These are phyloP conservation scores for Elaeagnus macrophylla DNA, from an alignment of 306 rosid genomes.

Conservation along the genomic window DNA sequence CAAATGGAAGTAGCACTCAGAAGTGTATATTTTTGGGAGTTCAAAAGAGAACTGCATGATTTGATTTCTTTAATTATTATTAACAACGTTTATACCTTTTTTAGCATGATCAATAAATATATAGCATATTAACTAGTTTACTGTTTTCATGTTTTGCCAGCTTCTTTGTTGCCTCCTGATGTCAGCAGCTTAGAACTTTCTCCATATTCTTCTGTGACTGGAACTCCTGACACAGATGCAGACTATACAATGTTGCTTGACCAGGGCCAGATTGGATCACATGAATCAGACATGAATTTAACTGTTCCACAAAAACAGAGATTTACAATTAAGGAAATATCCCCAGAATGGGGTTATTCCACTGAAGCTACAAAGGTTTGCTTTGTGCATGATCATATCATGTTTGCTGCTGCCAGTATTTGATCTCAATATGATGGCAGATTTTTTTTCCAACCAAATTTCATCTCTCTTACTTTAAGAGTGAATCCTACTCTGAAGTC, in stretches of 20 bases:
- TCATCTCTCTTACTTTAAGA: no score
- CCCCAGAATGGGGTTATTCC: slow-evolving; percentile 80
- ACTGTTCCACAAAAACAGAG: slow-evolving; percentile 56
- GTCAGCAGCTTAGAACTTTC: slow-evolving; percentile 12
- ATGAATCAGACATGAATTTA: slow-evolving; percentile 37
- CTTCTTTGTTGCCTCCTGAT: slow-evolving; percentile 30
- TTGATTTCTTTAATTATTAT: slow-evolving; percentile 18
- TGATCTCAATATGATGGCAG: slow-evolving; percentile 5
- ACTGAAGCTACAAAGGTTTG: slow-evolving; percentile 66
- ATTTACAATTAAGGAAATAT: slow-evolving; percentile 60
- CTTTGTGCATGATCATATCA: slow-evolving; percentile 9
- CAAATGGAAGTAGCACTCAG: slow-evolving; percentile 24
- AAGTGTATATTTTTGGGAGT: slow-evolving; percentile 22
- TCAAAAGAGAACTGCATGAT: no score
- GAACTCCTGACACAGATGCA: slow-evolving; percentile 30
- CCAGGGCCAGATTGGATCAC: slow-evolving; percentile 41
- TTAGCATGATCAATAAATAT: slow-evolving; percentile 14
- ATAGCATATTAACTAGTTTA: slow-evolving; percentile 10
- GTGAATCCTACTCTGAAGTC: no score
- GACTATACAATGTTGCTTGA: slow-evolving; percentile 31
- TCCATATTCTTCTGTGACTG: slow-evolving; percentile 31
- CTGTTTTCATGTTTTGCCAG: slow-evolving; percentile 32
- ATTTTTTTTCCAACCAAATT: no score
- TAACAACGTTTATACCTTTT: not conserved
- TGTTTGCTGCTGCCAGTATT: slow-evolving; percentile 3